These are phyloP conservation scores for Fusarium chuoi DNA, from an alignment of 2,329 filamentous ascomycete genomes.

Conservation along the genomic window DNA sequence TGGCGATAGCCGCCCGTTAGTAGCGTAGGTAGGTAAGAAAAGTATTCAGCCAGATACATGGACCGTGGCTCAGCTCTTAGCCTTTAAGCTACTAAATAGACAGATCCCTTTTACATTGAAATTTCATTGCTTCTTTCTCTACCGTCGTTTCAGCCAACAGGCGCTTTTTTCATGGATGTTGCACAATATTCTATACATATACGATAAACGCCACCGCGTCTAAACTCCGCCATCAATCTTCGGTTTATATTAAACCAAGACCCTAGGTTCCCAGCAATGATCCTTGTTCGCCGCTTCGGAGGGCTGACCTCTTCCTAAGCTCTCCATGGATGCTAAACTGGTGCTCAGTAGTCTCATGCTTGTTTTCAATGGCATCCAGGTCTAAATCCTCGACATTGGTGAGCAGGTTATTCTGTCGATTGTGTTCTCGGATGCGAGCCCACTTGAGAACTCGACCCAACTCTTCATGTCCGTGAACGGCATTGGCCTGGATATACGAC, in stretches of 20 bases:
- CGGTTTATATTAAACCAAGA: neutral
- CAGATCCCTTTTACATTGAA: conserved; percentile 9
- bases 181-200: conserved; percentile 23
- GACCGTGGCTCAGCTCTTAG: conserved; percentile 22
- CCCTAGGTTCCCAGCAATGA: neutral
- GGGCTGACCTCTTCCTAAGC: neutral
- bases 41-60: neutral
- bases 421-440: conserved; percentile 23
- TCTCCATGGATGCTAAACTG: conserved; percentile 1
- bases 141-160: conserved; percentile 10
- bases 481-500: conserved; percentile 45
- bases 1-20: conserved; percentile 24
- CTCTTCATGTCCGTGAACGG: conserved; percentile 39
- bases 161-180: conserved; percentile 8
- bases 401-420: conserved; percentile 1
- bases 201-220: conserved; percentile 35
- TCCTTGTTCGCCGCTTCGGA: neutral
- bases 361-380: neutral
- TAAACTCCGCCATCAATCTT: conserved; percentile 23
- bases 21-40: neutral
- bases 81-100: conserved; percentile 20
- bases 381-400: conserved; percentile 9
- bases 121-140: conserved; percentile 21
- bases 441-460: conserved; percentile 42
- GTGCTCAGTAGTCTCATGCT: neutral